Evolutionary conservation across 1,284 basidiomycete genomes (phyloP), one percentile per base, ranked within the genome.

Genomic region (Phlebopus sp.): DNA sequence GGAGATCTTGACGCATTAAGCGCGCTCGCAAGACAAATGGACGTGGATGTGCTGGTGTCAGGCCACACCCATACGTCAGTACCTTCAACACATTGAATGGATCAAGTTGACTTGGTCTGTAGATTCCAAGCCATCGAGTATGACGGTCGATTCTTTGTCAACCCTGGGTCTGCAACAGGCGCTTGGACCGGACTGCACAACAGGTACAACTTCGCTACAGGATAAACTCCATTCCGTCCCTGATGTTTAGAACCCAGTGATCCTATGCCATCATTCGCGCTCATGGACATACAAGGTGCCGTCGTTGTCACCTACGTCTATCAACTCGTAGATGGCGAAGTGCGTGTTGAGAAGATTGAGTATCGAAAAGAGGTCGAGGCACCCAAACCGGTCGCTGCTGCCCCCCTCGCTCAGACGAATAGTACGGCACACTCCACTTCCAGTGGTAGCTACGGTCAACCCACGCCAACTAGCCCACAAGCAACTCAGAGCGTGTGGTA

Each of bases 221-320:
- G 19, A 66, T 27, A 32, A 14, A 7, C 34, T 13, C 10, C 30
- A 29, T 21, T 23, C 47, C 44, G 19, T 57, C 18, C 32, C 17
- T 5, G 7, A 72, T 62, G 11, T 73, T 73, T 41, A 17, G 17
- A 27, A 18, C 31, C 37, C 56, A 84, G 81, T 23, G 82, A 82
- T 18, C 78, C 81, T 5, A 86, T 78, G 0, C 87, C 87, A 2
- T 92, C 90, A 5, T 97, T 97, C 63, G 93, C 94, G 0, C 72
- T 97, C 30, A 90, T 97, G 84, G 94, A 97, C 60, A 86, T 97
- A 40, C 94, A 97, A 70, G 94, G 94, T 2, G 83, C 91, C 2
- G 91, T 95, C 3, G 89, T 97, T 25, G 92, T 96, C 29, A 97
- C 93, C 7, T 97, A 97, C 63, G 92, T 97, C 2, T 97, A 97